A percentile compares a stretch with the other conserved stretches of the same genome.
Evolutionary conservation across 306 rosid species (phyloP).

Genomic region (Quercus variabilis): DNA sequence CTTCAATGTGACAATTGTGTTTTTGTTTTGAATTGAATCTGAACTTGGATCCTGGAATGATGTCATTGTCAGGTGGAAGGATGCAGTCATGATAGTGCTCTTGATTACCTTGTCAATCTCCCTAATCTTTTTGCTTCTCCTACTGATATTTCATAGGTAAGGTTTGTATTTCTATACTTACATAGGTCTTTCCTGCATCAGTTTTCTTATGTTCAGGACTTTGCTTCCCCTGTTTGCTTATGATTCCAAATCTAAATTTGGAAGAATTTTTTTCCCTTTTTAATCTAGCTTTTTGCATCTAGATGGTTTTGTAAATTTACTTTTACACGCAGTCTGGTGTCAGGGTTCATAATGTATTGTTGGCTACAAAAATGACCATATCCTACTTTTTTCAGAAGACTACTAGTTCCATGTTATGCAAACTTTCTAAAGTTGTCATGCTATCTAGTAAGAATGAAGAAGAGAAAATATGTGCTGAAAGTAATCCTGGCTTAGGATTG

Average conservation of each 20-base stretch:
- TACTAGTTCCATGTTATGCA: not conserved
- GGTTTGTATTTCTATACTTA: not conserved
- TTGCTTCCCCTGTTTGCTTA: not conserved
- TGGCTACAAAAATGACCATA: not conserved
- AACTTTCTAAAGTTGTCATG: not conserved
- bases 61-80: constrained; percentile 89
- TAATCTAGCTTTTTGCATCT: not conserved
- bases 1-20: not conserved
- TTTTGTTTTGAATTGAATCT: constrained; percentile 15
- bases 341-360: not conserved
- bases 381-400: not conserved
- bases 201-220: not conserved
- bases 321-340: not conserved
- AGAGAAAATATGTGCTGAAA: not conserved
- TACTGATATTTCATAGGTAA: constrained; percentile 85
- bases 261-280: not conserved
- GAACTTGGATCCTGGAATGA: constrained; percentile 16
- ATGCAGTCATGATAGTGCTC: constrained; percentile 65
- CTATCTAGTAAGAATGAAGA: not conserved
- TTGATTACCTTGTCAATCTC: constrained; percentile 56
- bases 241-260: not conserved
- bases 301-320: constrained; percentile 6
- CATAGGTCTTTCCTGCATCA: not conserved
- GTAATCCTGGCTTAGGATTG: not conserved
- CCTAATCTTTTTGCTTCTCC: constrained; percentile 70